These are phyloP conservation scores for Ceraceosorus guamensis DNA, from an alignment of 1,284 basidiomycete species.

Conservation along the genomic window DNA sequence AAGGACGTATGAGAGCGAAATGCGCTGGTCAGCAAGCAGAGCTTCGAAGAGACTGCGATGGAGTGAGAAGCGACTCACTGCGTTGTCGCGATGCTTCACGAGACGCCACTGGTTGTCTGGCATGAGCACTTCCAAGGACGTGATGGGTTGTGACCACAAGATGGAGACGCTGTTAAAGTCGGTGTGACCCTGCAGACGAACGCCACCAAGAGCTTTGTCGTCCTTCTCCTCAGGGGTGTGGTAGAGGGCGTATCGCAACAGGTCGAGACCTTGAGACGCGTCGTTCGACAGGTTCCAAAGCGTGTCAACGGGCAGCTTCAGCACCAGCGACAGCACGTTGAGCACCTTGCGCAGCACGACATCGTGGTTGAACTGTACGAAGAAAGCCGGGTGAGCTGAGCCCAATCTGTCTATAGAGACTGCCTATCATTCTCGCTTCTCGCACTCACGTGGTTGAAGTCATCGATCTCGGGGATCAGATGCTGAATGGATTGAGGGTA, in stretches of 20 bases:
- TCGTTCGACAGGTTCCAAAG: conserved; percentile 51
- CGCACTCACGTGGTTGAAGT: conserved; percentile 29
- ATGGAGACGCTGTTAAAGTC: conserved; percentile 51
- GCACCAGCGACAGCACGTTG: conserved; percentile 49
- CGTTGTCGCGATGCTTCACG: conserved; percentile 48
- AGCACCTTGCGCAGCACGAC: conserved; percentile 50
- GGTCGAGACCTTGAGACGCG: conserved; percentile 50
- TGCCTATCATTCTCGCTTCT: no score
- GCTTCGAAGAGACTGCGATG: no score
- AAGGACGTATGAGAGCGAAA: background rate
- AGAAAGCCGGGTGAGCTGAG: no score
- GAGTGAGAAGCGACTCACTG: conserved; percentile 2
- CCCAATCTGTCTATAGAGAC: no score
- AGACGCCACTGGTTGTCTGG: conserved; percentile 50
- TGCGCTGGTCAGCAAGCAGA: no score
- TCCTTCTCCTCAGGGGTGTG: conserved; percentile 48
- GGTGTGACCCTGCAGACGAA: conserved; percentile 50
- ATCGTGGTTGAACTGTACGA: conserved; percentile 40
- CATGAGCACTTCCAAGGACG: conserved; percentile 51
- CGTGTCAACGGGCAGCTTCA: conserved; percentile 51
- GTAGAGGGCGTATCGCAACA: conserved; percentile 51
- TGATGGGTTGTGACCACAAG: conserved; percentile 51
- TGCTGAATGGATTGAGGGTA: conserved; percentile 34
- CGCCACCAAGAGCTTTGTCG: conserved; percentile 46
- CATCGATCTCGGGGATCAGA: conserved; percentile 47